Evolutionary conservation across 2,329 filamentous ascomycete genomes (phyloP).

Genomic region (Phialophora tarda): DNA sequence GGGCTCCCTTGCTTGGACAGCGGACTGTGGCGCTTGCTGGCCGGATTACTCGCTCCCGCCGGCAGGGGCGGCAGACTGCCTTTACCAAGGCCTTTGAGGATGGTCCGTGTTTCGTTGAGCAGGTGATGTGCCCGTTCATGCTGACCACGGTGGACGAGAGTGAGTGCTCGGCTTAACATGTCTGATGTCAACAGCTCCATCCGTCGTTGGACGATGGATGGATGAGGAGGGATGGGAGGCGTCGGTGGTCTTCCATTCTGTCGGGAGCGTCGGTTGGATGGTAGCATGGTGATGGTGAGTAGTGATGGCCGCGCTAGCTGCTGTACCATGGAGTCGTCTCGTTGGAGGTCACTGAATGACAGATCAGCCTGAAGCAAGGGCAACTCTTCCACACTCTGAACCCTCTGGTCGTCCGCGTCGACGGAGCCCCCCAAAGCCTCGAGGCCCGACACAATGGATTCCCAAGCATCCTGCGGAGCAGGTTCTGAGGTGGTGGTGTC

Average conservation of each 20-base stretch:
- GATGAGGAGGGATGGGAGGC: conserved; percentile 91
- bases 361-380: conserved; percentile 95
- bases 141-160: conserved; percentile 86
- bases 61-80: conserved; percentile 90
- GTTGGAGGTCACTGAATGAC: conserved; percentile 88
- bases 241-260: conserved; percentile 58
- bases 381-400: conserved; percentile 88
- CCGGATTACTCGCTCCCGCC: conserved; percentile 58
- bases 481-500: conserved; percentile 83
- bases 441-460: conserved; percentile 92
- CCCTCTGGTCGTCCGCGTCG: conserved; percentile 83
- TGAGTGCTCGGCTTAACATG: conserved; percentile 92
- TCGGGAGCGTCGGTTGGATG: conserved; percentile 69
- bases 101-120: conserved; percentile 89
- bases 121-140: conserved; percentile 93
- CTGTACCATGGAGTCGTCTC: conserved; percentile 84
- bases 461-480: conserved; percentile 92
- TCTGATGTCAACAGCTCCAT: conserved; percentile 98
- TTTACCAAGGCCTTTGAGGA: conserved; percentile 94
- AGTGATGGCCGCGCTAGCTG: conserved; percentile 88
- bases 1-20: conserved; percentile 46
- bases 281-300: conserved; percentile 90
- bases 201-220: conserved; percentile 89
- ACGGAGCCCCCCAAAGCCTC: conserved; percentile 88
- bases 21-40: conserved; percentile 47